These are phyloP conservation scores for Gastrolobium bilobum DNA, from an alignment of 306 rosid genomes.

Conservation along the genomic window DNA sequence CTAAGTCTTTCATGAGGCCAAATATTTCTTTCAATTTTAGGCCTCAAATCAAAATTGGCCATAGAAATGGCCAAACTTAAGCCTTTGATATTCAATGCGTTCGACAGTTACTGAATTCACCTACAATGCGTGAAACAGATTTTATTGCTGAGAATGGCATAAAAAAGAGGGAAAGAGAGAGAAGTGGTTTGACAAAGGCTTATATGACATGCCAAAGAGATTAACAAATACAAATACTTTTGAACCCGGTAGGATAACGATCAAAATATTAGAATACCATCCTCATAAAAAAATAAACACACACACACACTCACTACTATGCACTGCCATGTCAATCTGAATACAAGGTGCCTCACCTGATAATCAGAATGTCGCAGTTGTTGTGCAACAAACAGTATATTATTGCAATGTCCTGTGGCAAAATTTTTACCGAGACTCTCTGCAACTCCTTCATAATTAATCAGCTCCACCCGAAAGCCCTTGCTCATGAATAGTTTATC, in stretches of 20 bases:
- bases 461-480: slow-evolving; percentile 75
- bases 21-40: too few species aligned
- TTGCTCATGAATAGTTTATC: slow-evolving; percentile 76
- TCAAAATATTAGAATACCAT: slow-evolving; percentile 5
- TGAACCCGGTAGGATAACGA: neutral
- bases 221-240: neutral
- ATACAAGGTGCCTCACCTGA: slow-evolving; percentile 57
- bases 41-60: too few species aligned
- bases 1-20: too few species aligned
- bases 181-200: neutral
- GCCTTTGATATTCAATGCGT: too few species aligned
- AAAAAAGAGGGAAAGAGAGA: too few species aligned
- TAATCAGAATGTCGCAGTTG: slow-evolving; percentile 78
- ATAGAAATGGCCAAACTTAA: too few species aligned
- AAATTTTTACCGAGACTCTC: slow-evolving; percentile 59
- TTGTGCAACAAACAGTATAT: slow-evolving; percentile 71
- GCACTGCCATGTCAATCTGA: slow-evolving; percentile 3
- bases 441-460: slow-evolving; percentile 63
- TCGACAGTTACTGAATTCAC: too few species aligned
- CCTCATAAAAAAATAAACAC: neutral
- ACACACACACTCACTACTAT: neutral
- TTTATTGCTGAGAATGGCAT: too few species aligned
- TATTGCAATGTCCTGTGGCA: slow-evolving; percentile 52
- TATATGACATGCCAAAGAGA: neutral
- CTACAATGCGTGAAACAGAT: too few species aligned